These are phyloP conservation scores for Terfezia claveryi DNA, from an alignment of 495 filamentous ascomycete species.

Conservation along the genomic window DNA sequence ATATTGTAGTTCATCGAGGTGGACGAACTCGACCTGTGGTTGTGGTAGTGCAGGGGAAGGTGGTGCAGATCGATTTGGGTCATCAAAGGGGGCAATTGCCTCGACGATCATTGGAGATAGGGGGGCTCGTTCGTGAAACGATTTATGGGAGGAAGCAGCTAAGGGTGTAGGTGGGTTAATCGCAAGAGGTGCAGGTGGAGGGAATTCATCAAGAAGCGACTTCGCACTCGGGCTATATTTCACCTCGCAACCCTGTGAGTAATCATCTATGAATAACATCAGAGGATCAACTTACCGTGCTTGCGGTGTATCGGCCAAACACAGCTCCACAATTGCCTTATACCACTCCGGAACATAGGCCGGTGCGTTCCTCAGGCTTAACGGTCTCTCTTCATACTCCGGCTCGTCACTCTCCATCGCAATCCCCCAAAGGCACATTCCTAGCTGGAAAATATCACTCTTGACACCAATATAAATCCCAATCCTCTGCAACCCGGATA, in stretches of 20 bases:
- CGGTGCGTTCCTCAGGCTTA: slow-evolving; percentile 27
- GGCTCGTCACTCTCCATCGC: slow-evolving; percentile 78
- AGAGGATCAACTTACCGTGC: neutral
- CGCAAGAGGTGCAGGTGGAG: neutral
- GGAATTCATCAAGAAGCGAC: neutral
- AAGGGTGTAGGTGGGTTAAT: neutral
- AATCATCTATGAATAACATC: too few species aligned
- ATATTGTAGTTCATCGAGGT: neutral
- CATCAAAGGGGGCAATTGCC: neutral
- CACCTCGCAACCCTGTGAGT: too few species aligned
- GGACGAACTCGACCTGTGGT: neutral
- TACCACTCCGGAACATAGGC: slow-evolving; percentile 36
- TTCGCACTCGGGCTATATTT: neutral
- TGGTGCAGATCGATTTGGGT: neutral
- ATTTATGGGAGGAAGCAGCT: too few species aligned
- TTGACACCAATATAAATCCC: slow-evolving; percentile 98
- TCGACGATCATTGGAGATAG: neutral
- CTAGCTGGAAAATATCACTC: slow-evolving; percentile 82
- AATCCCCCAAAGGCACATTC: slow-evolving; percentile 92
- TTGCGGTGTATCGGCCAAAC: slow-evolving; percentile 33
- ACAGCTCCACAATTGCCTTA: slow-evolving; percentile 33
- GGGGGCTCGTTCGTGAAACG: too few species aligned
- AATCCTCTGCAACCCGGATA: slow-evolving; percentile 78
- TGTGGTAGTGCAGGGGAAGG: neutral
- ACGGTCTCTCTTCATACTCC: slow-evolving; percentile 48